Evolutionary conservation across 1,284 basidiomycete genomes (phyloP).

Genomic region (Mycosarcoma maydis): DNA sequence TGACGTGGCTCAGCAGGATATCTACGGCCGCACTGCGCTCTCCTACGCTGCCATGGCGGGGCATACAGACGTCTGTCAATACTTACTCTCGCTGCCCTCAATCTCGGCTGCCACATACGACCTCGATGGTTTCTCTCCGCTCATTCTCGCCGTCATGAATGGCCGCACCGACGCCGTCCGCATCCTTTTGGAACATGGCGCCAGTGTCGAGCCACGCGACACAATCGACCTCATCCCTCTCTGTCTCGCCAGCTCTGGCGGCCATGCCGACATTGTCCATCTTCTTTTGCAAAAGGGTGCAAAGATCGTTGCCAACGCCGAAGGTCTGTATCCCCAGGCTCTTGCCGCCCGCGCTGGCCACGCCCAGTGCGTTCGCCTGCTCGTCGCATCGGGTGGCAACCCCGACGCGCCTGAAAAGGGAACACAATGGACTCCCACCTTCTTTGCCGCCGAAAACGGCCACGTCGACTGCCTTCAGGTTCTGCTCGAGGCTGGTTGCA

Average conservation of each 20-base stretch:
- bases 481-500: constrained; percentile 81
- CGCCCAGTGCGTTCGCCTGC: constrained; percentile 79
- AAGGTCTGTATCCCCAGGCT: constrained; percentile 95
- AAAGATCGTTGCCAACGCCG: constrained; percentile 83
- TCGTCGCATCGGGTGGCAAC: constrained; percentile 71
- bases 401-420: constrained; percentile 81
- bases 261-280: constrained; percentile 83
- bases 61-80: constrained; percentile 79
- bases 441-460: constrained; percentile 92
- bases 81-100: constrained; percentile 76
- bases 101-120: constrained; percentile 75
- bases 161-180: constrained; percentile 80
- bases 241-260: constrained; percentile 88
- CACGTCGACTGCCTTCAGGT: constrained; percentile 79
- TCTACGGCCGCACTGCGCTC: constrained; percentile 90
- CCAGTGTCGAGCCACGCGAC: constrained; percentile 51
- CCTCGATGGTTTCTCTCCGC: constrained; percentile 86
- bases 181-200: constrained; percentile 59
- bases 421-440: constrained; percentile 98
- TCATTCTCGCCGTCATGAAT: constrained; percentile 89
- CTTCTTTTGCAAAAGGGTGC: constrained; percentile 82
- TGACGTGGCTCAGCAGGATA: constrained; percentile 77
- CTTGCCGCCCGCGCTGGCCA: constrained; percentile 98
- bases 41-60: constrained; percentile 98
- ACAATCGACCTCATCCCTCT: constrained; percentile 82